These are phyloP conservation scores for Xylaria curta DNA, from an alignment of 495 filamentous ascomycete species.

Conservation along the genomic window DNA sequence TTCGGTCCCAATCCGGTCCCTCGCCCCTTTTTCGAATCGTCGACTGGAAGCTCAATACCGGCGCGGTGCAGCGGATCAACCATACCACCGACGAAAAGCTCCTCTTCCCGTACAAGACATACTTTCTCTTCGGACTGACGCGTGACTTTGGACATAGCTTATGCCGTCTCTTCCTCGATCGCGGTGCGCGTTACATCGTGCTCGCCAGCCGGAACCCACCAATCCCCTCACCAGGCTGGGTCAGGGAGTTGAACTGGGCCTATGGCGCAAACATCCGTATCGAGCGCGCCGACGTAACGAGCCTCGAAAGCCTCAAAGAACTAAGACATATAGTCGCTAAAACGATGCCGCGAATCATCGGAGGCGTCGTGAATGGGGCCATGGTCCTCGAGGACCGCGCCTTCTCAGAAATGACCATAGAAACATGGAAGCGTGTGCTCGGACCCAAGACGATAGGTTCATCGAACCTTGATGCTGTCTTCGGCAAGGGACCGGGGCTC, in stretches of 20 bases:
- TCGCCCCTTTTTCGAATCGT: slow-evolving; percentile 38
- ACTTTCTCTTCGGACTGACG: slow-evolving; percentile 64
- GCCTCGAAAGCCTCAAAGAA: slow-evolving; percentile 33
- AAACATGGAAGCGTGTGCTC: slow-evolving; percentile 48
- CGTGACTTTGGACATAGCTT: slow-evolving; percentile 65
- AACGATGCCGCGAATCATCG: slow-evolving; percentile 43
- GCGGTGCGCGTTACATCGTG: slow-evolving; percentile 62
- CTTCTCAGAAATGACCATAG: slow-evolving; percentile 54
- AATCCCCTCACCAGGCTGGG: slow-evolving; percentile 53
- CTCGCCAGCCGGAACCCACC: slow-evolving; percentile 63
- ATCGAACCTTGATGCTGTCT: slow-evolving; percentile 46
- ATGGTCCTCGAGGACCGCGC: slow-evolving; percentile 60
- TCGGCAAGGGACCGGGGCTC: slow-evolving; percentile 35
- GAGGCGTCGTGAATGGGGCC: slow-evolving; percentile 58
- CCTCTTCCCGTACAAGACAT: slow-evolving; percentile 55
- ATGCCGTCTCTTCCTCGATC: slow-evolving; percentile 60
- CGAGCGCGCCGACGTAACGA: slow-evolving; percentile 46
- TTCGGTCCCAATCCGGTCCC: slow-evolving; percentile 27
- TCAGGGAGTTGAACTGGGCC: slow-evolving; percentile 41
- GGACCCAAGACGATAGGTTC: slow-evolving; percentile 54
- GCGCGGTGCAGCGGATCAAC: slow-evolving; percentile 29
- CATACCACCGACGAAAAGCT: slow-evolving; percentile 28
- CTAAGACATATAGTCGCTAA: slow-evolving; percentile 38
- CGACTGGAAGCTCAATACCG: slow-evolving; percentile 49
- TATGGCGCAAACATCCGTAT: slow-evolving; percentile 43